Percentiles rank a stretch among this genome's conserved stretches.
phyloP scores from a whole-genome alignment of 176 grass and related monocot genomes.

The Rhynchospora breviuscula region DNA sequence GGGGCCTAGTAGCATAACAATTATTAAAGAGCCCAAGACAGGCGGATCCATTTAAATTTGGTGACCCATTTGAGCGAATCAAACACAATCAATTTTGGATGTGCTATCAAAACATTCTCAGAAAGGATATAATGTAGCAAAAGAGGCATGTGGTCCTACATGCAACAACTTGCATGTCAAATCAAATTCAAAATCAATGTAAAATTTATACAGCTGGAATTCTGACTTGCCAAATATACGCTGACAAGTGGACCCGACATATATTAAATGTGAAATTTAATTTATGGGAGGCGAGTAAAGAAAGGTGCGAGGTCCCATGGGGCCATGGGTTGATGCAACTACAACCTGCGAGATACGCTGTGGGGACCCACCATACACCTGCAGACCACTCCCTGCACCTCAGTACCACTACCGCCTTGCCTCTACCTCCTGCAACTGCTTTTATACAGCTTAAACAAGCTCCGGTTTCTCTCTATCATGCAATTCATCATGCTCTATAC shows the following conservation, averaged over 20 bases:
- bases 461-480: neutral
- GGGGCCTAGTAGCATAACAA: neutral
- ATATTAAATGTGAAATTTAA: too few species aligned
- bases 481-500: neutral
- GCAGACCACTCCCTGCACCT: neutral
- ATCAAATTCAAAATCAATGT: too few species aligned
- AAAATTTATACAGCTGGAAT: too few species aligned
- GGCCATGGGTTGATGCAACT: neutral
- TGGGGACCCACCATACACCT: neutral
- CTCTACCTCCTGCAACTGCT: neutral
- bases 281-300: neutral
- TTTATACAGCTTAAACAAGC: too few species aligned
- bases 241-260: too few species aligned
- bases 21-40: neutral
- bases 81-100: neutral
- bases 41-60: neutral
- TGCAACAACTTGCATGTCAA: too few species aligned
- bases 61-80: neutral
- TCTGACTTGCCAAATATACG: too few species aligned
- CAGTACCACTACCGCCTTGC: neutral
- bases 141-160: too few species aligned
- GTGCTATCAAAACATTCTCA: neutral
- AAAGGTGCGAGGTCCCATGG: neutral
- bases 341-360: conserved; percentile 4
- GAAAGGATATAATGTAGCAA: too few species aligned